Base-by-base conservation (phyloP, 2,329 filamentous ascomycete genomes). In the Aspergillus neotritici region DNA sequence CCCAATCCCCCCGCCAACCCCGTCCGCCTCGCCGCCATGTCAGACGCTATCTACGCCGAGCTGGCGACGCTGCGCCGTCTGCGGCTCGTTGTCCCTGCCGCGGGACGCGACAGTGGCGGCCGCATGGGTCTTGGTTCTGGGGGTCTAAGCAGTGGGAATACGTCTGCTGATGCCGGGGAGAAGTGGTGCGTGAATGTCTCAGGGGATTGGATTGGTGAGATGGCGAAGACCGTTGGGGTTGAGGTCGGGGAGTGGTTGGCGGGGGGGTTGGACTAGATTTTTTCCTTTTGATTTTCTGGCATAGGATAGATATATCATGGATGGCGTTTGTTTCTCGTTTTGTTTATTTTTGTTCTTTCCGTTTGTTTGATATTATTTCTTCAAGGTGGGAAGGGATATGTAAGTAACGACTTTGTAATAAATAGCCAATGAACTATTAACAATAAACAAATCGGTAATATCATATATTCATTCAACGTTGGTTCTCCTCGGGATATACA, bases 151-250 rank as follows among this genome's bases (percentile, higher is more conserved):
- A 63, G 55, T 39, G 63, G 60, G 9, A 65, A 62, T 42, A 66
- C 62, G 3, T 62, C 58, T 16, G 61, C 65, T 13, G 67, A 68
- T 49, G 63, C 60, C 3, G 65, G 63, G 4, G 71, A 70, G 48
- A 74, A 71, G 41, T 75, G 72, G 72, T 67, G 65, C 44, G 65
- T 72, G 11, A 72, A 72, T 57, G 66, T 73, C 6, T 68, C 65
- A 15, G 67, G 68, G 5, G 69, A 71, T 37, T 72, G 69, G 68
- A 66, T 73, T 35, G 68, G 65, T 4, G 66, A 67, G 31, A 51
- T 72, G 56, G 69, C 67, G 3, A 68, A 67, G 51, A 65, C 62
- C 0, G 65, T 73, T 48, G 67, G 68, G 6, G 63, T 73, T 38
- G 67, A 70, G 46, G 67, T 72, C 50, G 69, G 69, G 13, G 70